Evolutionary conservation across 1,284 basidiomycete genomes (phyloP), one percentile per base, ranked within the genome.

Genomic region (Cryptococcus amylolentus): DNA sequence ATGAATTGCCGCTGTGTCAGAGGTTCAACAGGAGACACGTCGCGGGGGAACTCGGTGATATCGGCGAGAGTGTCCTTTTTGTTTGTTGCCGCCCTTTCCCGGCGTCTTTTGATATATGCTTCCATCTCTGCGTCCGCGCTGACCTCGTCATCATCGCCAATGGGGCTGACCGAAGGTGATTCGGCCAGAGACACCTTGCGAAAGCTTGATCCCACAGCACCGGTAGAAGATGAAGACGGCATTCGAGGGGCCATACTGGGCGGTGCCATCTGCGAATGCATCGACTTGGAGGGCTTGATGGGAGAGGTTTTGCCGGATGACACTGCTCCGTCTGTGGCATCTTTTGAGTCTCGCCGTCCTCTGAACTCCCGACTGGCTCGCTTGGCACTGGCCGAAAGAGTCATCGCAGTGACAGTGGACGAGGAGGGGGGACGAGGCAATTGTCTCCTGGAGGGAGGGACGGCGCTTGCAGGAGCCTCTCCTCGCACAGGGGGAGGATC

Each of bases 71-170:
- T 90, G 61, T 89, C 87, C 70, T 89, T 89, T 53, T 69, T 68
- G 40, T 66, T 70, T 18, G 83, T 82, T 2, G 91, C 88, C 54
- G 94, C 77, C 74, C 89, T 91, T 79, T 88, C 85, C 64, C 93
- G 88, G 66, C 96, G 89, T 35, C 93, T 84, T 63, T 85, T 84
- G 59, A 98, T 91, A 75, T 97, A 98, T 59, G 89, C 87, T 68
- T 89, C 80, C 95, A 99, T 98, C 79, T 99, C 96, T 61, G 93
- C 91, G 70, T 99, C 96, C 20, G 90, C 96, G 13, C 88, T 77
- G 1, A 87, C 59, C 76, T 98, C 93, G 64, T 98, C 96, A 61
- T 98, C 95, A 62, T 94, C 91, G 10, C 31, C 31, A 0, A 88
- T 80, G 2, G 18, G 87, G 84, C 20, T 68, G 40, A 78, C 76